These are phyloP conservation scores for Lenwebbia sp. DNA, from an alignment of 345 rosid species.

Conservation along the genomic window DNA sequence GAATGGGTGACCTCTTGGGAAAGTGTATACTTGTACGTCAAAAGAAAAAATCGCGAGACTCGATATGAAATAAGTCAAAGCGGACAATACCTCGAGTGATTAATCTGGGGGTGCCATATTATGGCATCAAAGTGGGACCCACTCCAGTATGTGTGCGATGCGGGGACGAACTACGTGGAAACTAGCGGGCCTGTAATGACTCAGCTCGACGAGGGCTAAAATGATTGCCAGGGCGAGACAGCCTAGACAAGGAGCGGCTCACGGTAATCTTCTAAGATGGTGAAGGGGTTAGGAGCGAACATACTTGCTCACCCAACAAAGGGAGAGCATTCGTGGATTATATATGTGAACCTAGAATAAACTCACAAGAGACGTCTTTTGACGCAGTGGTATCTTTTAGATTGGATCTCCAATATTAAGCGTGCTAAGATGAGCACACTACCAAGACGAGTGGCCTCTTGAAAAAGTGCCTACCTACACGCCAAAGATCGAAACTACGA, in stretches of 20 bases:
- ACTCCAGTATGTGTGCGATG: not conserved
- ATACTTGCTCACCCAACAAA: not conserved
- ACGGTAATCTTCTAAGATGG: not conserved
- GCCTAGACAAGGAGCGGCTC: not conserved
- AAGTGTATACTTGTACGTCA: not conserved
- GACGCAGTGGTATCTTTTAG: not conserved
- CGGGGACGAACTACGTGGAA: rapidly evolving
- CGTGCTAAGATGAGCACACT: rapidly evolving
- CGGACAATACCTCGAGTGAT: rapidly evolving
- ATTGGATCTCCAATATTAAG: not conserved
- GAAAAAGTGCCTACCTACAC: not conserved
- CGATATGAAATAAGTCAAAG: rapidly evolving
- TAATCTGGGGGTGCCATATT: not conserved
- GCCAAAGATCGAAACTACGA: not conserved
- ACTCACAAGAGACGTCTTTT: not conserved
- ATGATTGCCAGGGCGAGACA: not conserved
- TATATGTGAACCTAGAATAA: not conserved
- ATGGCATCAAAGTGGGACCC: not conserved
- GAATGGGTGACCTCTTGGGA: not conserved
- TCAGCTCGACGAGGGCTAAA: not conserved
- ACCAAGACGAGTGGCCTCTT: rapidly evolving
- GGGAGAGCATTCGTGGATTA: not conserved
- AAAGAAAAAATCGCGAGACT: not conserved
- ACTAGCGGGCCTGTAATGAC: not conserved
- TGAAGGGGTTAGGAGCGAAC: not conserved